Base-by-base conservation (phyloP, 139 green algal genomes). In the Desmodesmus armatus region DNA sequence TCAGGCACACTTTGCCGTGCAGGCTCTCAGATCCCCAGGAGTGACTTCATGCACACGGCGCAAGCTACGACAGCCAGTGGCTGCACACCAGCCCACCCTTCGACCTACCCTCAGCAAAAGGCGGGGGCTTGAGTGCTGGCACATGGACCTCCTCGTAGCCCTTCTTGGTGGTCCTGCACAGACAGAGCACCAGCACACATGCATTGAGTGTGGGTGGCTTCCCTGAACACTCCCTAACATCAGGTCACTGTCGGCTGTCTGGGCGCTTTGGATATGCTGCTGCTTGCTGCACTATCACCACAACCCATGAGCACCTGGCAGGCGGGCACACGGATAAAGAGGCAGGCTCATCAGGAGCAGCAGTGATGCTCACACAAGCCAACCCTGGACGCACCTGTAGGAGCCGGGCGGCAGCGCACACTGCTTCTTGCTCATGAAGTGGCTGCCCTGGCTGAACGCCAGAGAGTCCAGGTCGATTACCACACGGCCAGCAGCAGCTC, bases 91-190 rank as follows among this genome's bases (percentile, higher is more conserved):
- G 33, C 90, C 82, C 70, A 78, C n/a, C n/a, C n/a, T n/a, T n/a
- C n/a, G n/a, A n/a, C n/a, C n/a, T n/a, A n/a, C n/a, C 67, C 0
- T 96, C 87, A 27, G 47, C 92, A 80, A 98, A 98, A 0, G 97
- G 93, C 91, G 98, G 98, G 49, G 95, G 92, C 89, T 99, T 99
- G 5, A 98, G 79, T 2, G 97, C 95, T 1, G 97, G 97, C 78
- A 99, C 94, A 85, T 98, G 94, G 41, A 99, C 96, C 93, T 99
- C 97, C 87, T 99, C 97, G 62, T 98, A 99, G 0, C 96, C 97
- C 89, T 98, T 98, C 87, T 91, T 89, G 66, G 74, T 84, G 21
- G 86, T 87, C 80, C 85, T 86, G 78, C 35, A 84, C 31, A 0
- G 74, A 11, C 40, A n/a, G n/a, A n/a, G n/a, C n/a, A n/a, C n/a